phyloP scores from a whole-genome alignment of 306 rosid genomes.

The Dryas alaskensis region DNA sequence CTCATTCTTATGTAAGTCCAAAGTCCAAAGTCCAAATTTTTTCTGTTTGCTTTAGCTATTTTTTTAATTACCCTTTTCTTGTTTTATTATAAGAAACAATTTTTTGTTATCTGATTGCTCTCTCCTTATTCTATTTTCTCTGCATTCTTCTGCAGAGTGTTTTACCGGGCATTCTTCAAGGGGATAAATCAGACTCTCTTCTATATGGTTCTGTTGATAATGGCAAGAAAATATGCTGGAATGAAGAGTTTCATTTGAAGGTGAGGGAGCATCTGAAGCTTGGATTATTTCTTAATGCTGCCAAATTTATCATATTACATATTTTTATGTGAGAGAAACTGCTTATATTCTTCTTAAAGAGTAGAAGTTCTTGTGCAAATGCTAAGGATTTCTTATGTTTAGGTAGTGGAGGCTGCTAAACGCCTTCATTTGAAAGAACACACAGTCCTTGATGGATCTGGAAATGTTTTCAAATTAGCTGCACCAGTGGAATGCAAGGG shows the following conservation, averaged over 20 bases:
- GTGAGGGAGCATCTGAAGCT: conserved; percentile 39
- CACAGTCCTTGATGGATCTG: conserved; percentile 83
- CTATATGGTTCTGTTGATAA: conserved; percentile 98
- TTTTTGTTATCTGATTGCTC: background rate
- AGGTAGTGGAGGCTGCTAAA: conserved; percentile 95
- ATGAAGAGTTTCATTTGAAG: conserved; percentile 95
- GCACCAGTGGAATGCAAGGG: conserved; percentile 99
- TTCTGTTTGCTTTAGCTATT: background rate
- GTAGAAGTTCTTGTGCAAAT: conserved; percentile 14
- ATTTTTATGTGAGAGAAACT: conserved; percentile 9
- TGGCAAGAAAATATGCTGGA: conserved; percentile 98
- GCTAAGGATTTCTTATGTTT: conserved; percentile 27
- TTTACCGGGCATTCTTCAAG: conserved; percentile 98
- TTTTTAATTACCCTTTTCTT: background rate
- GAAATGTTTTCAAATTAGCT: conserved; percentile 80
- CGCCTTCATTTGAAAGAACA: conserved; percentile 93
- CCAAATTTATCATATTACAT: conserved; percentile 15
- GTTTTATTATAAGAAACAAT: background rate
- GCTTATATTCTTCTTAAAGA: conserved; percentile 1
- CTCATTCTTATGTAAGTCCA: background rate
- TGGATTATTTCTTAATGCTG: conserved; percentile 15
- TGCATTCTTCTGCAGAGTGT: conserved; percentile 69
- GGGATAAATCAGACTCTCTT: conserved; percentile 95
- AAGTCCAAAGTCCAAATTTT: background rate
- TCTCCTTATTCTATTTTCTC: background rate